Evolutionary conservation across 345 rosid genomes (phyloP).

Genomic region (Durio zibethinus): DNA sequence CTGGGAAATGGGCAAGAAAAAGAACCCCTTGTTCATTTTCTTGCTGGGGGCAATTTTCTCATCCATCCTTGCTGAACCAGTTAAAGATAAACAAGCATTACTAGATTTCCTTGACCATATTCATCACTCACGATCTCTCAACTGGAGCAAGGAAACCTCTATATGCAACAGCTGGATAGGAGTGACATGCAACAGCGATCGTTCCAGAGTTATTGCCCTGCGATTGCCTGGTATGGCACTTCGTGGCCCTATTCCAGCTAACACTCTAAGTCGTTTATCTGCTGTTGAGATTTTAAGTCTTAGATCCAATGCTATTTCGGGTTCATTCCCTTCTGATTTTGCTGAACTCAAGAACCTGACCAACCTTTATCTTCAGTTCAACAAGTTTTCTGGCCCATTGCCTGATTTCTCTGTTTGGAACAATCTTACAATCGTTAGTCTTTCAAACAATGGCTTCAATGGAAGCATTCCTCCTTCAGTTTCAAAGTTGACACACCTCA

Average conservation of each 20-base stretch:
- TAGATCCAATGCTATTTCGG: slow-evolving; percentile 68
- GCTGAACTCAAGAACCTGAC: slow-evolving; percentile 56
- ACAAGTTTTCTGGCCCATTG: slow-evolving; percentile 60
- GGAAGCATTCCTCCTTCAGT: slow-evolving; percentile 62
- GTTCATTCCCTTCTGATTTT: slow-evolving; percentile 62
- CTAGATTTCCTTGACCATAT: slow-evolving; percentile 62
- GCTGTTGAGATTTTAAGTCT: slow-evolving; percentile 63
- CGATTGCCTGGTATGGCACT: slow-evolving; percentile 61
- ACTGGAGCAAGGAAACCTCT: slow-evolving; percentile 55
- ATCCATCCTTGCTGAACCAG: slow-evolving; percentile 38
- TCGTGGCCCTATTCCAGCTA: slow-evolving; percentile 45
- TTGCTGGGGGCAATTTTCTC: slow-evolving; percentile 36
- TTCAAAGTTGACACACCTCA: slow-evolving; percentile 44
- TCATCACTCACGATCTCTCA: slow-evolving; percentile 53
- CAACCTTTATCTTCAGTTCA: slow-evolving; percentile 60
- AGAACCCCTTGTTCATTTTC: slow-evolving; percentile 29
- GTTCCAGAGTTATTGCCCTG: slow-evolving; percentile 53
- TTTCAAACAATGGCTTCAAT: slow-evolving; percentile 59
- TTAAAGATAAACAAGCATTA: slow-evolving; percentile 68
- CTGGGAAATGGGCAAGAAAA: slow-evolving; percentile 24
- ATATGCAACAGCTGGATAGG: slow-evolving; percentile 80
- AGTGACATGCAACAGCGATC: slow-evolving; percentile 55
- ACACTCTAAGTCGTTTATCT: slow-evolving; percentile 58
- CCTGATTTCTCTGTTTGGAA: slow-evolving; percentile 75
- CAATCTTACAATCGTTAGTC: slow-evolving; percentile 51